Evolutionary conservation across 2,329 filamentous ascomycete species (phyloP).

Genomic region (Penicillium crustosum): DNA sequence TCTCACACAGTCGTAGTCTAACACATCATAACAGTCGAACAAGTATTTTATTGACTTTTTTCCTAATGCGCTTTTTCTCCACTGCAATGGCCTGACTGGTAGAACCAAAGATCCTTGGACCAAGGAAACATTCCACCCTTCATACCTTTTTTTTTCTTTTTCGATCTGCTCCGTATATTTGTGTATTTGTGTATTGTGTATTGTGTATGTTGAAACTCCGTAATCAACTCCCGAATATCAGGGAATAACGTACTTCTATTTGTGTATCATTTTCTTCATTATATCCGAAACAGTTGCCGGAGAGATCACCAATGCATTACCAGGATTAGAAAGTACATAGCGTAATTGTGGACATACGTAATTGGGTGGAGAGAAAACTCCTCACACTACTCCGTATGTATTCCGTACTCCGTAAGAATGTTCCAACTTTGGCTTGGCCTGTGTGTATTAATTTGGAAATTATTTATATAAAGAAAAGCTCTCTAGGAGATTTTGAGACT

Average conservation of each 20-base stretch:
- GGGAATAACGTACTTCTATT: not conserved
- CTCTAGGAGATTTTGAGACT: no score
- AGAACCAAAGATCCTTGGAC: not conserved
- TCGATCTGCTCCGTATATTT: not conserved
- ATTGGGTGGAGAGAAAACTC: slow-evolving; percentile 2
- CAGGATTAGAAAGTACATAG: not conserved
- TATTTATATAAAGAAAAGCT: not conserved
- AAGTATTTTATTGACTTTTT: slow-evolving; percentile 8
- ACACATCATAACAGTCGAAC: not conserved
- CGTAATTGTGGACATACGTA: slow-evolving; percentile 4
- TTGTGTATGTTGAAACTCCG: not conserved
- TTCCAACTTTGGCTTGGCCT: not conserved
- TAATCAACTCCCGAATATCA: no score
- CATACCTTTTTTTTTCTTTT: not conserved
- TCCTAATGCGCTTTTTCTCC: not conserved
- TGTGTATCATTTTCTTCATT: not conserved
- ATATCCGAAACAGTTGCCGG: not conserved
- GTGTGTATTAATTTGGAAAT: not conserved
- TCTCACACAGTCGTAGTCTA: not conserved
- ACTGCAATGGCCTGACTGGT: not conserved
- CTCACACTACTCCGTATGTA: no score
- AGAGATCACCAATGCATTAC: slow-evolving; percentile 1
- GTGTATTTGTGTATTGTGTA: no score
- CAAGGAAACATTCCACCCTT: slow-evolving; percentile 11
- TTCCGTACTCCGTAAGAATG: no score